Base-by-base conservation (phyloP, 75 land plant genomes). In the Pseudotsuga menziesii region DNA sequence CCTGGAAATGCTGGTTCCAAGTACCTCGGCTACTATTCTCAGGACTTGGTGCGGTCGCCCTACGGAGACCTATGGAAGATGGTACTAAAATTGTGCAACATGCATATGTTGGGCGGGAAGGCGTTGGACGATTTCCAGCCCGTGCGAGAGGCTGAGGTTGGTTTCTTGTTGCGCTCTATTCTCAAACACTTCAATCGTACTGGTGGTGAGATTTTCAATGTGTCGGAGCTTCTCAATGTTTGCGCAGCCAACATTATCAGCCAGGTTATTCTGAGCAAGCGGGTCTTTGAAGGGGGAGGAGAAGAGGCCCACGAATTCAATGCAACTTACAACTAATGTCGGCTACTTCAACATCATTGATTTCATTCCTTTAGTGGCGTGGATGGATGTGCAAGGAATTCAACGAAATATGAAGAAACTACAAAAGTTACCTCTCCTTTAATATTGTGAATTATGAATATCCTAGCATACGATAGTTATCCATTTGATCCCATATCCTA, bases 161-260 rank as follows among this genome's bases (percentile, higher is more conserved):
- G 74, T 2, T 57, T 14, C 55, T 80, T 76, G 78, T 4, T 79
- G 35, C 66, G 62, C 6, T 29, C 22, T 5, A 26, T 76, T 77
- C n/a, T 41, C 2, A 27, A 25, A 14, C 26, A 7, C 36, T 66
- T 69, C 54, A 14, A 32, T n/a, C 5, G n/a, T n/a, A n/a, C n/a
- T n/a, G n/a, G 15, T 7, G 59, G 58, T 4, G 13, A 44, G 72
- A 8, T 58, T 16, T 82, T 80, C 57, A 61, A 61, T 77, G 58
- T 85, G 19, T 63, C 77, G 6, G 83, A 81, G 72, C 59, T 76
- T 78, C 58, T 82, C 62, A 63, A 62, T 11, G 73, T 63, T 25
- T 77, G 72, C 7, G 75, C 79, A 60, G 87, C 87, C 1, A 85
- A 85, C 78, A 70, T 85, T 77, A 81, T 85, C 15, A 83, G 87